Conservation (phyloP, 495 filamentous ascomycete genomes). For the Aspergillus sclerotioniger region DNA sequence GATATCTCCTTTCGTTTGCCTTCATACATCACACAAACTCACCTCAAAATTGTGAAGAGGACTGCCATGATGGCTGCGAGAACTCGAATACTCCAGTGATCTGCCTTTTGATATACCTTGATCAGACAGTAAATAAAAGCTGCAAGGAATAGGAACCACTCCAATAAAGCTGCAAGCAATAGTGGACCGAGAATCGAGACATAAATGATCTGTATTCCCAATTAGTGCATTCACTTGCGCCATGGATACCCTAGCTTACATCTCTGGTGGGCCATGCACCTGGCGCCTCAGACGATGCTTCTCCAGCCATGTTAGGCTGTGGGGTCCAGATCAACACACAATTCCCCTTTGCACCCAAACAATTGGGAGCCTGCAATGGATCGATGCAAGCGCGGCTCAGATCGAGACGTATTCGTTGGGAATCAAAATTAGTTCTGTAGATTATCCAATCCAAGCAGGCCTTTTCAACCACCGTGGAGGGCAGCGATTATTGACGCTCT, state of each 20-base stretch:
- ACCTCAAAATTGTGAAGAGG: constrained; percentile 75
- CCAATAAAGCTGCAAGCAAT: constrained; percentile 80
- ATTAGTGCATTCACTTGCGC: constrained; percentile 3
- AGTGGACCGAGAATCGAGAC: constrained; percentile 77
- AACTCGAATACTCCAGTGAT: constrained; percentile 75
- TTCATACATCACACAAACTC: constrained; percentile 20
- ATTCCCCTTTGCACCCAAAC: background rate
- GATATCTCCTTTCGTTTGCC: too few species aligned
- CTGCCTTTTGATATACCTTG: constrained; percentile 89
- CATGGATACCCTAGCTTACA: constrained; percentile 47
- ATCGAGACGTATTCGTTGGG: background rate
- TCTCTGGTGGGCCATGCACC: constrained; percentile 61
- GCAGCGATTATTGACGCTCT: background rate
- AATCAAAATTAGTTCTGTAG: background rate
- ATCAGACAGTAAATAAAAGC: constrained; percentile 89
- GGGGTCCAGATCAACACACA: too few species aligned
- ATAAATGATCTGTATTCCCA: constrained; percentile 64
- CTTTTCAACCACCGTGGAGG: background rate
- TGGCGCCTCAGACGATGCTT: constrained; percentile 8
- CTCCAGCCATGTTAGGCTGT: constrained; percentile 7
- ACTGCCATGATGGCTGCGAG: constrained; percentile 74
- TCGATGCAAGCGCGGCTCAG: background rate
- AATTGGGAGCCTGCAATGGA: background rate
- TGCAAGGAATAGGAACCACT: constrained; percentile 92
- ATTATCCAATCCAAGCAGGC: background rate